Evolutionary conservation across 2,329 filamentous ascomycete species (phyloP).

Genomic region (Elsinoe perseae): DNA sequence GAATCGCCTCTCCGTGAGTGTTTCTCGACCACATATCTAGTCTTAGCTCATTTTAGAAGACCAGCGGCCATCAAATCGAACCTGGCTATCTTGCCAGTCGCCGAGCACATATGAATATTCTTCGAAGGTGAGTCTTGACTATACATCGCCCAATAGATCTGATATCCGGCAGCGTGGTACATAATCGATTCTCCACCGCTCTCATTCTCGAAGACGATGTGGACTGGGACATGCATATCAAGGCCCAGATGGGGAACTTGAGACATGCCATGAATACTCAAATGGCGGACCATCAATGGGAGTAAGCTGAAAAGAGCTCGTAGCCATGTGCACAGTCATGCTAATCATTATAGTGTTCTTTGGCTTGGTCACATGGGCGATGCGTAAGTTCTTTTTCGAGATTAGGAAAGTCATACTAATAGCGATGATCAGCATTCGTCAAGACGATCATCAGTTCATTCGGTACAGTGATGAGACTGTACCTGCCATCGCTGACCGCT

Average conservation of each 20-base stretch:
- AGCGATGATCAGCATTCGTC: background rate
- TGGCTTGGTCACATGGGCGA: conserved; percentile 5
- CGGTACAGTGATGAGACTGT: background rate
- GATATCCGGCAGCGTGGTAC: conserved; percentile 30
- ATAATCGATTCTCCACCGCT: conserved; percentile 32
- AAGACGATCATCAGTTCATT: background rate
- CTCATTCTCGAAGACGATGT: conserved; percentile 40
- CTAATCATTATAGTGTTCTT: background rate
- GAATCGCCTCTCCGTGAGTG: background rate
- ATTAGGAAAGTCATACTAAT: background rate
- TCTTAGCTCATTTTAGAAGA: background rate
- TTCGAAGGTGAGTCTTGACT: conserved; percentile 19
- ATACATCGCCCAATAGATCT: conserved; percentile 23
- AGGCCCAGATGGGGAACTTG: conserved; percentile 27
- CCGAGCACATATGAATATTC: conserved; percentile 26
- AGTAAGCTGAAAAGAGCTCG: no score
- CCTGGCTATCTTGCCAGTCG: conserved; percentile 21
- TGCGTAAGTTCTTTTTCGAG: background rate
- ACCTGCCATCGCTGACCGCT: background rate
- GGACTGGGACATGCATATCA: conserved; percentile 40
- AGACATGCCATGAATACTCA: background rate
- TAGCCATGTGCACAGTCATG: no score
- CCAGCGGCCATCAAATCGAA: conserved; percentile 23
- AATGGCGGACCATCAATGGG: background rate
- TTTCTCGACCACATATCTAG: background rate